Evolutionary conservation across 345 rosid species (phyloP).

Genomic region (Pseudoturritis turrita): DNA sequence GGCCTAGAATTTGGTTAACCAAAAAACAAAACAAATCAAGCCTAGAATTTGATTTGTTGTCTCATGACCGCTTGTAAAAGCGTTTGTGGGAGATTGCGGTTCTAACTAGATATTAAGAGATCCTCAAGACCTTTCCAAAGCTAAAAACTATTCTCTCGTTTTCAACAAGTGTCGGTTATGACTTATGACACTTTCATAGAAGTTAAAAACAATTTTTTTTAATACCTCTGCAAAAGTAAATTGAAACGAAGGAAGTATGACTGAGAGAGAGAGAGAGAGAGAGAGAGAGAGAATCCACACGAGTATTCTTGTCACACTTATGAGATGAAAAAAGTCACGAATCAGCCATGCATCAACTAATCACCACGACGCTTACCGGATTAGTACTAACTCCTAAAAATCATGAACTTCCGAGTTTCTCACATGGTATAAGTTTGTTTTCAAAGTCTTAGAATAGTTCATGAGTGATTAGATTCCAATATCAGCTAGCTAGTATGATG

Average conservation of each 20-base stretch:
- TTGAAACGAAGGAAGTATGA: not conserved
- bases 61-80: not conserved
- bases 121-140: not conserved
- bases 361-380: conserved; percentile 1
- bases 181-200: too few relatives aligned
- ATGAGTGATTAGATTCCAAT: not conserved
- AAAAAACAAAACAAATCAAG: not conserved
- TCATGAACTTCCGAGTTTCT: not conserved
- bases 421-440: not conserved
- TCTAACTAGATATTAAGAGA: not conserved
- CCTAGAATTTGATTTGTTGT: not conserved
- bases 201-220: too few relatives aligned
- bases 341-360: conserved; percentile 30
- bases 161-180: too few relatives aligned
- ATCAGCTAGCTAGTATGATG: not conserved
- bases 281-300: not conserved
- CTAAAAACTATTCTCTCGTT: too few relatives aligned
- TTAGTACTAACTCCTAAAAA: not conserved
- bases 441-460: not conserved
- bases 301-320: conserved; percentile 17
- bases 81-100: not conserved
- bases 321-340: conserved; percentile 20
- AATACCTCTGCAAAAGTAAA: too few relatives aligned
- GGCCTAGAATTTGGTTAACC: too few relatives aligned
- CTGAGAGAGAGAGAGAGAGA: not conserved